Percentiles rank a stretch among this genome's conserved stretches.
phyloP scores from a whole-genome alignment of 2,329 filamentous ascomycete species.

The Penicillium sp. region DNA sequence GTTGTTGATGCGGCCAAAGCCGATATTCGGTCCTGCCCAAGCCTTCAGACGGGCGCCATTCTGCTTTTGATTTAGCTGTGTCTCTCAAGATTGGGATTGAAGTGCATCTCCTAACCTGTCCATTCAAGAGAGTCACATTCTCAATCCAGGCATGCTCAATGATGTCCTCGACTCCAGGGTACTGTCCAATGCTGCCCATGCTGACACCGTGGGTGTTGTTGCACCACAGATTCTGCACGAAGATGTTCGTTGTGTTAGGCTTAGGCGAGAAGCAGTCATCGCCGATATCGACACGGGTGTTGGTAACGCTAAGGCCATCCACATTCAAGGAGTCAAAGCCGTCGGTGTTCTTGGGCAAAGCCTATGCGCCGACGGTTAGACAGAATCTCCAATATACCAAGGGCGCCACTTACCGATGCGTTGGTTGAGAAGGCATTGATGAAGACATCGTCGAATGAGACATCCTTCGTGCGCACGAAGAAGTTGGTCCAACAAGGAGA shows the following conservation, averaged over 20 bases:
- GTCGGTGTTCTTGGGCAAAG: conserved; percentile 58
- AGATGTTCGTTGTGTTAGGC: conserved; percentile 56
- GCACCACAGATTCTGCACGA: conserved; percentile 59
- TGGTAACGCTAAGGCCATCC: conserved; percentile 51
- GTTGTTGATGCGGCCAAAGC: conserved; percentile 60
- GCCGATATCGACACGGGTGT: conserved; percentile 53
- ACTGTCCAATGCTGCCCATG: conserved; percentile 59
- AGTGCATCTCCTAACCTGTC: conserved; percentile 34
- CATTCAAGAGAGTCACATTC: conserved; percentile 56
- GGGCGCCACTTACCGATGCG: conserved; percentile 28
- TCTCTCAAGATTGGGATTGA: neutral
- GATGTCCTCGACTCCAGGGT: conserved; percentile 52
- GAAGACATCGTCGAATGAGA: conserved; percentile 53
- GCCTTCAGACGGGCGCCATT: conserved; percentile 59
- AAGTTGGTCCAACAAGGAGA: conserved; percentile 64
- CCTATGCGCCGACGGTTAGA: conserved; percentile 22
- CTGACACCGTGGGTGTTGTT: conserved; percentile 57
- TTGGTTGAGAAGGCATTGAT: conserved; percentile 55
- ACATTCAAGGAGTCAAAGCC: conserved; percentile 61
- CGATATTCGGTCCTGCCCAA: conserved; percentile 57
- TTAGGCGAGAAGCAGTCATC: conserved; percentile 62
- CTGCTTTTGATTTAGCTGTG: conserved; percentile 32
- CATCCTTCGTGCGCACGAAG: conserved; percentile 55
- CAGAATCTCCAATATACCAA: neutral
- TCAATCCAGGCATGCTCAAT: conserved; percentile 58